phyloP scores from a whole-genome alignment of 2,329 filamentous ascomycete species.

The Colletotrichum echinochloae region DNA sequence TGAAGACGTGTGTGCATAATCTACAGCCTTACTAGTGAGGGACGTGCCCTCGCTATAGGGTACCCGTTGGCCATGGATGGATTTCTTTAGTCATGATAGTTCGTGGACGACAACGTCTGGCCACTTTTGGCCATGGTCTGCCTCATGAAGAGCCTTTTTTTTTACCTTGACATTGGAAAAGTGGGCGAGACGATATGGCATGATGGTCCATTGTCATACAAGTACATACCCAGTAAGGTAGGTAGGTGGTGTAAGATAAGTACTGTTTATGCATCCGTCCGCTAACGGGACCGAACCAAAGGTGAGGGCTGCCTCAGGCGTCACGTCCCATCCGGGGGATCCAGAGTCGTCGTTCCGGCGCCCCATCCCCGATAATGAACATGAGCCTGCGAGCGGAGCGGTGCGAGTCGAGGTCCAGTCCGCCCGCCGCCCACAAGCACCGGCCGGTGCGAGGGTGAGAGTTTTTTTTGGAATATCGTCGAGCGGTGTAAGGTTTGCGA shows the following conservation, averaged over 20 bases:
- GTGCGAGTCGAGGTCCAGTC: slow-evolving; percentile 1
- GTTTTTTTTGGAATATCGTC: not conserved
- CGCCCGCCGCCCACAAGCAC: not conserved
- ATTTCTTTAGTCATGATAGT: not conserved
- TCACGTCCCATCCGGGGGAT: slow-evolving; percentile 1
- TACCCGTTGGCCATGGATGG: not conserved
- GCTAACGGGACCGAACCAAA: not conserved
- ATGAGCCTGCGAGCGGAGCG: not conserved
- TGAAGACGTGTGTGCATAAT: not conserved
- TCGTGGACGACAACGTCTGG: not conserved
- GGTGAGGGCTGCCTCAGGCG: not conserved
- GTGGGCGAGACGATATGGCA: not conserved
- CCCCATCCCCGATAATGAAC: not conserved
- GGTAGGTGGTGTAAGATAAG: too few relatives aligned
- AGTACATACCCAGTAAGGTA: too few relatives aligned
- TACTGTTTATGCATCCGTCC: too few relatives aligned
- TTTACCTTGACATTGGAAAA: not conserved
- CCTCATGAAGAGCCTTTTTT: not conserved
- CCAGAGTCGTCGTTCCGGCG: not conserved
- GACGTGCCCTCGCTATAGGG: not conserved
- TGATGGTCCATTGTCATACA: not conserved
- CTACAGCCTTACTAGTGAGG: not conserved
- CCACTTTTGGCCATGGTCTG: not conserved
- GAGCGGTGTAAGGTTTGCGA: slow-evolving; percentile 11
- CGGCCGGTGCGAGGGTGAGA: not conserved